phyloP scores from a whole-genome alignment of 495 filamentous ascomycete genomes.

The Talaromyces nanjingensis region DNA sequence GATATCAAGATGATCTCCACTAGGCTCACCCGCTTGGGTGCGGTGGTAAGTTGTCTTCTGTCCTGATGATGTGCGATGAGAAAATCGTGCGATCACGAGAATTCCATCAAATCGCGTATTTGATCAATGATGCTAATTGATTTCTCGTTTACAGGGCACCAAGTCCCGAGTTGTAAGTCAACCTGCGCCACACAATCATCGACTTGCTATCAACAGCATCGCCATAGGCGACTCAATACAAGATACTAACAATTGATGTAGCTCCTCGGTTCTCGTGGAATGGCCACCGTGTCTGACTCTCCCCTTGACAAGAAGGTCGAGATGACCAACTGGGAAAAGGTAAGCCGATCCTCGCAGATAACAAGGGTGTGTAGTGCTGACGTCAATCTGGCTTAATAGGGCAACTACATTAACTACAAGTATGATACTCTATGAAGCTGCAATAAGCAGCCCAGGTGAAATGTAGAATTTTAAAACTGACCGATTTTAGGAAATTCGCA shows the following conservation, averaged over 20 bases:
- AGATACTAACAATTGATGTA: constrained; percentile 23
- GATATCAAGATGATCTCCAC: constrained; percentile 49
- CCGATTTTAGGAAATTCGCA: constrained; percentile 81
- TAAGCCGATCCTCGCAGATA: constrained; percentile 21
- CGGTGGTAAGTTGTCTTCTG: constrained; percentile 41
- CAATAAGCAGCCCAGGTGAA: background rate
- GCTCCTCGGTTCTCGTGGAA: constrained; percentile 44
- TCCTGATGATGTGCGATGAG: background rate
- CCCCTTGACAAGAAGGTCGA: constrained; percentile 72
- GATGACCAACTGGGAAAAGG: constrained; percentile 72
- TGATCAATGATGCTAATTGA: constrained; percentile 18
- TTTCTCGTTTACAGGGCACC: constrained; percentile 27
- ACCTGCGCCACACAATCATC: constrained; percentile 3
- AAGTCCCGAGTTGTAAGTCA: constrained; percentile 50
- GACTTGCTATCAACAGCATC: background rate
- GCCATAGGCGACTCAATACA: background rate
- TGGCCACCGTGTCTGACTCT: constrained; percentile 56
- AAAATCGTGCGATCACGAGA: constrained; percentile 3
- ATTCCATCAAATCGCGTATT: constrained; percentile 1
- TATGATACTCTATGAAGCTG: constrained; percentile 25
- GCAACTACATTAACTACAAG: constrained; percentile 77
- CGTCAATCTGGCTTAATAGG: constrained; percentile 32
- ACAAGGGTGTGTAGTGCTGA: background rate
- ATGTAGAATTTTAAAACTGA: background rate
- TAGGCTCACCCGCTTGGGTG: constrained; percentile 49